Evolutionary conservation across 2,329 filamentous ascomycete species (phyloP), one percentile per base, ranked within the genome.

Genomic region (Aspergillus ochraceus): DNA sequence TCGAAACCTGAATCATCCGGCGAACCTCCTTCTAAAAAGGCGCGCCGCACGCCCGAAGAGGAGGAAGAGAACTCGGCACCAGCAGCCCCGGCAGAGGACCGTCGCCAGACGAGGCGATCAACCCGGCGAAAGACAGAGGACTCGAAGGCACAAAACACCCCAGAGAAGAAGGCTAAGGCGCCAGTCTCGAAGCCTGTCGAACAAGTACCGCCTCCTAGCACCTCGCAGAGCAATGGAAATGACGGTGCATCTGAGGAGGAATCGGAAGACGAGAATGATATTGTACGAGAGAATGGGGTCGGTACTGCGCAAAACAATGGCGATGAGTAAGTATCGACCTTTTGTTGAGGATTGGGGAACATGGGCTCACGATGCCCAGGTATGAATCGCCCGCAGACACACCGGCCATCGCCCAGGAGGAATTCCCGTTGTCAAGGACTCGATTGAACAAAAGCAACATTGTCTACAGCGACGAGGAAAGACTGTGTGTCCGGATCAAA

Each of bases 351-450:
- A 12, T 17, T 46, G 1, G 6, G n/a, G 24, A 24, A 51, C 45
- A 29, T 10, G 9, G 46, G 36, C 67, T 72, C 36, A 73, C 59
- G 30, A 3, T 47, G 2, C 49, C 12, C 60, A 74, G 70, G 32
- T 73, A 73, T 50, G 74, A 73, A 54, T 72, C 72, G 2, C 72
- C 71, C 0, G 66, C 68, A 2, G 70, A 73, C 24, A 67, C 62
- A 6, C 64, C 71, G n/a, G 60, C 63, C 4, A 70, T 71, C 20
- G 54, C 72, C 9, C 70, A 77, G 32, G 74, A 77, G 39, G 74
- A 77, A 26, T 79, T 79, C 54, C 70, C 75, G 10, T 63, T 79
- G 29, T 78, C 76, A 8, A 79, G 75, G 59, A 69, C 66, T 20
- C 70, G 70, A 4, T 58, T 79, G 56, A 72, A 70, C 45, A 77